phyloP scores from a whole-genome alignment of 768 basidiomycete species.

The Podaxis sp. region DNA sequence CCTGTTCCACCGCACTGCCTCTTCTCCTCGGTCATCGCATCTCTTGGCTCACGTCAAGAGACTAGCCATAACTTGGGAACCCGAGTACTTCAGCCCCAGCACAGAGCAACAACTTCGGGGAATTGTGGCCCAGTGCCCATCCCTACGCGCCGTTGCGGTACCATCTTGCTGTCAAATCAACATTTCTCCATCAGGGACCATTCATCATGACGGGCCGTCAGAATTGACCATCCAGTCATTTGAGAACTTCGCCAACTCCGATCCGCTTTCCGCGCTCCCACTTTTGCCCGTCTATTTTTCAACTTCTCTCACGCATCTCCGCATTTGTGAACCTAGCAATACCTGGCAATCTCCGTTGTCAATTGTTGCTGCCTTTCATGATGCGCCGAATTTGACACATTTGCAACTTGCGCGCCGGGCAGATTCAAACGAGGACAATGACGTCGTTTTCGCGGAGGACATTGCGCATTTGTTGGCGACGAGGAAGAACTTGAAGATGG shows the following conservation, averaged over 20 bases:
- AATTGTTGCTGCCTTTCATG: constrained; percentile 31
- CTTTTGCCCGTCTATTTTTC: constrained; percentile 17
- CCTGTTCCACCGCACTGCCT: constrained; percentile 35
- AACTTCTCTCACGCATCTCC: constrained; percentile 32
- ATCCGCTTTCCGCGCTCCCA: constrained; percentile 2
- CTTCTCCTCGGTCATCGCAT: constrained; percentile 23
- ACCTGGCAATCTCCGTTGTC: constrained; percentile 33
- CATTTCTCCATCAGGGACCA: constrained; percentile 15
- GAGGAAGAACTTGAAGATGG: constrained; percentile 28
- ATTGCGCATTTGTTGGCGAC: constrained; percentile 27
- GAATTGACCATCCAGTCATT: constrained; percentile 29
- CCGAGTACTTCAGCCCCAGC: constrained; percentile 15
- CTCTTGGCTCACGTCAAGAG: constrained; percentile 32
- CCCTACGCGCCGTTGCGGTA: constrained; percentile 28
- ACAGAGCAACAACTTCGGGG: constrained; percentile 21
- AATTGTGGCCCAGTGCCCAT: constrained; percentile 33
- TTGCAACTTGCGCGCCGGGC: constrained; percentile 37
- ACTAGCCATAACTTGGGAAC: constrained; percentile 32
- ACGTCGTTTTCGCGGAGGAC: constrained; percentile 32
- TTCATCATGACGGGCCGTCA: constrained; percentile 16
- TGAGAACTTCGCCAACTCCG: constrained; percentile 16
- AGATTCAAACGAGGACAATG: constrained; percentile 41
- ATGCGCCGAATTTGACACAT: constrained; percentile 36
- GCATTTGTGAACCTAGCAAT: constrained; percentile 37
- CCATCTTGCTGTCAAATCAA: constrained; percentile 23